Conservation (phyloP, 2,329 filamentous ascomycete genomes). For the Beauveria bassiana region DNA sequence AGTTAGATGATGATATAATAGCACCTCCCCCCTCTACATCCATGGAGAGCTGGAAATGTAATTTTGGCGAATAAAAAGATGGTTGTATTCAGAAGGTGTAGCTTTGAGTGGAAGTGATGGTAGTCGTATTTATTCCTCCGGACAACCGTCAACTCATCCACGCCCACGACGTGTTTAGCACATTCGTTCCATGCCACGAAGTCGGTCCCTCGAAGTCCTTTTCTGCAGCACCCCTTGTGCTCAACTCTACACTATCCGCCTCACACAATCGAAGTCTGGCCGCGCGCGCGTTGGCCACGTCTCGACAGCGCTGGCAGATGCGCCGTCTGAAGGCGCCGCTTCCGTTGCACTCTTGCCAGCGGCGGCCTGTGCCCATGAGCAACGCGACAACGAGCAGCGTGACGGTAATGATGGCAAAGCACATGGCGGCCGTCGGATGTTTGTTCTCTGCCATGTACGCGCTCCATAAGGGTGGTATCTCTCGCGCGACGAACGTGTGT, state of each 20-base stretch:
- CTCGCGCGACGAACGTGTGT: neutral
- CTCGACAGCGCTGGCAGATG: neutral
- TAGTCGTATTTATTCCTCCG: too few relatives aligned
- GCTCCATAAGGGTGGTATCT: neutral
- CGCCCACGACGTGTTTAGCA: slow-evolving; percentile 11
- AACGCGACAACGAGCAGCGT: neutral
- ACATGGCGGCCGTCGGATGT: neutral
- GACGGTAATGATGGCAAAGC: neutral
- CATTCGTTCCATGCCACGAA: slow-evolving; percentile 9
- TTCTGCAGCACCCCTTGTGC: too few relatives aligned
- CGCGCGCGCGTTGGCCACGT: neutral
- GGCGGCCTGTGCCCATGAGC: neutral
- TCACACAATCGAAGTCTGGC: neutral
- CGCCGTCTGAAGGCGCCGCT: neutral
- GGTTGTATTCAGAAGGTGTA: neutral
- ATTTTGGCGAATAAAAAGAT: slow-evolving; percentile 2
- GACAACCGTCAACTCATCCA: neutral
- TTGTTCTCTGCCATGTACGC: neutral
- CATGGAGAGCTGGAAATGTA: slow-evolving; percentile 10
- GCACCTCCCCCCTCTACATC: slow-evolving; percentile 48
- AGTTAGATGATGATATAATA: slow-evolving; percentile 42
- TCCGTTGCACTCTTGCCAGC: neutral
- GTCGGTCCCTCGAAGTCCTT: neutral
- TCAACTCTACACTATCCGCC: neutral
- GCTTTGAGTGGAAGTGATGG: neutral